Evolutionary conservation across 2,329 filamentous ascomycete species (phyloP).

Genomic region (Colletotrichum liaoningense): DNA sequence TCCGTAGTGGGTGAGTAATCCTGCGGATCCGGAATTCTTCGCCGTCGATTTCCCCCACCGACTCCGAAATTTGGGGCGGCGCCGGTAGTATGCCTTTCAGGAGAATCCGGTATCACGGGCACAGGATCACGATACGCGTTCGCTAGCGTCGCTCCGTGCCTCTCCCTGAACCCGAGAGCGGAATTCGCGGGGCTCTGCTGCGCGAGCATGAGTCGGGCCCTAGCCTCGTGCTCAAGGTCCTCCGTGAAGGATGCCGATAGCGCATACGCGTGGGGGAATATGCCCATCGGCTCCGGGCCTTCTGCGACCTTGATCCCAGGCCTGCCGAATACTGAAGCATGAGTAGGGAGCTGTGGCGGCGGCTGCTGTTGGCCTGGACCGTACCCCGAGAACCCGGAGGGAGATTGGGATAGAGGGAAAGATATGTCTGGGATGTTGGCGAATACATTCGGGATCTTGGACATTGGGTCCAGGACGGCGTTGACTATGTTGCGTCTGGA

Average conservation of each 20-base stretch:
- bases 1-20: neutral
- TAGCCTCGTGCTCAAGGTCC: neutral
- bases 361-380: neutral
- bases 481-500: neutral
- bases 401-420: neutral
- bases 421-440: neutral
- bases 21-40: neutral
- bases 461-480: neutral
- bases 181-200: neutral
- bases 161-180: neutral
- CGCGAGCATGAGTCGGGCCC: neutral
- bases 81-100: neutral
- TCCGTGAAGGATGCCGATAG: neutral
- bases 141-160: neutral
- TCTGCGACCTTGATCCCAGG: neutral
- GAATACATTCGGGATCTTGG: neutral
- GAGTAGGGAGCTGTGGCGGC: neutral
- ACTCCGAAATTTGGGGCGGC: neutral
- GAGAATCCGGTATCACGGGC: neutral
- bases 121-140: neutral
- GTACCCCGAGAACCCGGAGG: neutral
- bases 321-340: neutral
- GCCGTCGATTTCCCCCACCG: too few species aligned
- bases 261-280: conserved; percentile 1
- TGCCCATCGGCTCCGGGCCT: neutral